Evolutionary conservation across 306 rosid genomes (phyloP), one percentile per base, ranked within the genome.

Genomic region (Rosa multiflora): DNA sequence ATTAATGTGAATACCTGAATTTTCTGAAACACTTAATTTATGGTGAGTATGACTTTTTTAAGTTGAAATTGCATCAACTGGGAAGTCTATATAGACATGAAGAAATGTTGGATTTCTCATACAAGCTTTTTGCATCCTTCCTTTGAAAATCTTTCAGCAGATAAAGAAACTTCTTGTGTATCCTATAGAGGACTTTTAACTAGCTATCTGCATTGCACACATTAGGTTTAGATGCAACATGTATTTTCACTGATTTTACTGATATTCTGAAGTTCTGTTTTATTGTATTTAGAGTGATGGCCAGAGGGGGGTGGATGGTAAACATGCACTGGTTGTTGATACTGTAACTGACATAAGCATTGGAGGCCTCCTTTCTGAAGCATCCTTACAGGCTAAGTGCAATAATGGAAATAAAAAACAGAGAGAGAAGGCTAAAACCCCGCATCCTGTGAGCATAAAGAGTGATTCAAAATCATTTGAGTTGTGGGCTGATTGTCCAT

Each of bases 291-390:
- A 85, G 91, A 83, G 73, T 40, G 83, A 62, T 73, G 85, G 80
- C 73, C 86, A 47, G 67, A 70, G 73, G 77, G 51, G 72, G 74
- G 46, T 67, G 53, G 81, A 87, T 40, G 80, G 63, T 35, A 77
- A 82, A 76, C 72, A 72, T 79, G 79, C 76, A 39, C 77, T 63
- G 68, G 83, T 86, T 85, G 10, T 49, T 49, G 90, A 93, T 81
- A 67, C 74, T 79, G 78, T 77, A 61, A 66, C 85, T 72, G 81
- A 76, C 68, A 76, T 75, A 81, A 83, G 89, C 85, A 66, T 85
- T 52, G 89, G 87, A 79, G 89, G 83, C 80, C 84, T 85, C 71
- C 79, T 83, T 44, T 88, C 89, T 15, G 89, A 79, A 79, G 83
- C 80, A 74, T 88, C 87, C 42, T 72, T 88, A 67, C 75, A 72